Evolutionary conservation across 257 asterid species (phyloP).

Genomic region (Thymus quinquecostatus): DNA sequence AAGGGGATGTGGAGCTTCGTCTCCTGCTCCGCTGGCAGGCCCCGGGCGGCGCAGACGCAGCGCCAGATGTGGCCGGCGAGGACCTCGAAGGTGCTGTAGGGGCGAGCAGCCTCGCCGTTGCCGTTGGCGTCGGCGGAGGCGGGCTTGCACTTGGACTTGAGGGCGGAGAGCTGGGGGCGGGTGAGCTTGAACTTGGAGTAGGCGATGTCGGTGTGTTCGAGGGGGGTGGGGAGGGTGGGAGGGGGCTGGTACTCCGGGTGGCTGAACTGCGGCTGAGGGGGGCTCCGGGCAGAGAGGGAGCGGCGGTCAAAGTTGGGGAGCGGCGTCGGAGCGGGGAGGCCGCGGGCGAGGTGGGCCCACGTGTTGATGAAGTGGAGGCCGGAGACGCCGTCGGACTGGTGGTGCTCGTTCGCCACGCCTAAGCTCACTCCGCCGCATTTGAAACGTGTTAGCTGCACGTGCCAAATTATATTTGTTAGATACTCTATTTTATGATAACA

Average conservation of each 20-base stretch:
- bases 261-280: constrained; percentile 4
- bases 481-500: too few relatives aligned
- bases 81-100: constrained; percentile 23
- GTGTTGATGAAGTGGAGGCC: constrained; percentile 72
- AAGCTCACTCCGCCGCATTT: constrained; percentile 80
- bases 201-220: constrained; percentile 8
- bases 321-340: constrained; percentile 43
- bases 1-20: constrained; percentile 26
- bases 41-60: constrained; percentile 13
- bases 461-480: not conserved
- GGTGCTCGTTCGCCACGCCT: constrained; percentile 70
- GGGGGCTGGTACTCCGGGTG: constrained; percentile 26
- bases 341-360: constrained; percentile 71
- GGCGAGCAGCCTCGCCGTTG: not conserved
- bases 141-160: constrained; percentile 10
- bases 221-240: constrained; percentile 14
- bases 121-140: not conserved
- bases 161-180: constrained; percentile 13
- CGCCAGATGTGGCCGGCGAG: constrained; percentile 25
- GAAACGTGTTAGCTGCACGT: constrained; percentile 42
- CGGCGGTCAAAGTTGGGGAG: constrained; percentile 9
- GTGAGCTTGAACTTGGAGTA: constrained; percentile 8
- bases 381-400: constrained; percentile 68
- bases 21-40: constrained; percentile 12
- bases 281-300: constrained; percentile 14